Base-by-base conservation (phyloP, 331 rosid genomes). In the Erythrophleum ivorense region DNA sequence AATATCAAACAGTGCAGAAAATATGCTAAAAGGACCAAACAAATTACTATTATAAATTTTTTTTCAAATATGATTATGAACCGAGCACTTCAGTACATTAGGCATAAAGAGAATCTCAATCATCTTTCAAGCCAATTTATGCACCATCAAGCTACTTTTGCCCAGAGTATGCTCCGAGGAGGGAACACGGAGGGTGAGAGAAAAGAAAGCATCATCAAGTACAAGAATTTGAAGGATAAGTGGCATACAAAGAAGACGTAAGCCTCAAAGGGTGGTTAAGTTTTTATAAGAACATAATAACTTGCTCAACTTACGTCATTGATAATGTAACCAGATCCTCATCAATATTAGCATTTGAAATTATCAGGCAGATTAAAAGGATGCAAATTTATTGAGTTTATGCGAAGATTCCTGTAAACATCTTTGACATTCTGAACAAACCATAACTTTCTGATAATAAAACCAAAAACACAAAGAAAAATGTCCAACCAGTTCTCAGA, bases 401-500 rank as follows among this genome's bases (percentile, higher is more conserved):
- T 62, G 68, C 41, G 12, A 62, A 31, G 41, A 62, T 2, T 62
- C n/a, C 18, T 62, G 18, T 33, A 16, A 62, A 12, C 18, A 62
- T 31, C 5, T 11, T 62, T 33, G 14, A 12, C n/a, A 62, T 33
- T 60, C 67, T 29, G 19, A 62, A 12, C 19, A 5, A 38, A 62
- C 7, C n/a, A 72, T 64, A 16, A 73, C 4, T n/a, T 74, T 19
- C 19, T 75, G 45, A 40, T 57, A 19, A 41, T 38, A 12, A 55
- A 59, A 59, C 19, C 43, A 43, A 21, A 52, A 67, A 55, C 19
- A 59, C 33, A 38, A 78, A 71, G 24, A 76, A 49, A 12, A 4
- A 7, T 38, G 53, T 60, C 76, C 16, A 89, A 91, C 97, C 97
- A 21, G 92, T 93, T 91, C 97, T 87, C 70, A 93, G 87, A 87